Evolutionary conservation across 495 filamentous ascomycete genomes (phyloP).

Genomic region (Cetradonia linearis): DNA sequence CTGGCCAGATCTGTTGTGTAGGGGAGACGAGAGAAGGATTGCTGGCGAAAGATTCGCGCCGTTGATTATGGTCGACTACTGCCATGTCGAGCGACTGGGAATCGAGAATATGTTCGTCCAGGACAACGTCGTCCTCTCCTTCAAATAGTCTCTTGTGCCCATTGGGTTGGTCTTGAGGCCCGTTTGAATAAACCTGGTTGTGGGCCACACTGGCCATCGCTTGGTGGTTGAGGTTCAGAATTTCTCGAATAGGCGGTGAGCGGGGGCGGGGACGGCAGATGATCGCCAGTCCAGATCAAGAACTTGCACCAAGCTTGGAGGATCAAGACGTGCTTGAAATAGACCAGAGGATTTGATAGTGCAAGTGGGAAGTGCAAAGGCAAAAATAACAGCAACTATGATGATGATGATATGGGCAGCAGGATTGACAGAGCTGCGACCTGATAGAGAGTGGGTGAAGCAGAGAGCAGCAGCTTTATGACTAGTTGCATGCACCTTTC

Average conservation of each 20-base stretch:
- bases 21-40: constrained; percentile 58
- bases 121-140: constrained; percentile 47
- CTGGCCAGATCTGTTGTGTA: constrained; percentile 65
- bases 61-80: constrained; percentile 48
- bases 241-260: constrained; percentile 24
- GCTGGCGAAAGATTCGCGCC: constrained; percentile 63
- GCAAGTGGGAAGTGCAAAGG: constrained; percentile 6
- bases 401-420: constrained; percentile 29
- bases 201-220: constrained; percentile 20
- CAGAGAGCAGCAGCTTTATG: constrained; percentile 14
- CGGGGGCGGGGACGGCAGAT: constrained; percentile 14
- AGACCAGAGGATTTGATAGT: constrained; percentile 14
- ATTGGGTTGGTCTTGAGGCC: constrained; percentile 9
- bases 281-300: constrained; percentile 8
- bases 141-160: constrained; percentile 13
- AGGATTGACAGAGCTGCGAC: constrained; percentile 29
- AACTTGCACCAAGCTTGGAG: constrained; percentile 1
- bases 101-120: constrained; percentile 81
- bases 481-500: constrained; percentile 10
- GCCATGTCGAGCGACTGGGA: constrained; percentile 59
- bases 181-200: constrained; percentile 15
- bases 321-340: constrained; percentile 2
- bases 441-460: constrained; percentile 14
- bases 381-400: constrained; percentile 18
- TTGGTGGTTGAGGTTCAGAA: constrained; percentile 16